phyloP scores from a whole-genome alignment of 2,329 filamentous ascomycete species.

The Juglanconis juglandina region DNA sequence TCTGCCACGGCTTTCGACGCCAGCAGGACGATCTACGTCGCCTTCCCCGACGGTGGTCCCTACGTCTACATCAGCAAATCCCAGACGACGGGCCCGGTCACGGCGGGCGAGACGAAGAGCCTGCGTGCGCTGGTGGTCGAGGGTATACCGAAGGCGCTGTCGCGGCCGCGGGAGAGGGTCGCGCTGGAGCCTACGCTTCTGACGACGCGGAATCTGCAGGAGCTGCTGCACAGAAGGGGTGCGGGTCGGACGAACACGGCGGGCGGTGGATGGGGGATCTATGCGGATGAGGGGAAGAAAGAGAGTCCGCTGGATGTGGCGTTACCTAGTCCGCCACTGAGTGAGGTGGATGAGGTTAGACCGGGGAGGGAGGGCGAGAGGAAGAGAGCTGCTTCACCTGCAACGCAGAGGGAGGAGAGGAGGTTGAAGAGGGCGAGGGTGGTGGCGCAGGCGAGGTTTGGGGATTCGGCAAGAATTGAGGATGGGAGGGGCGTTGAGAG shows the following conservation, averaged over 20 bases:
- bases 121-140: conserved; percentile 70
- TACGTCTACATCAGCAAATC: conserved; percentile 65
- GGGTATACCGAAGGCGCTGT: conserved; percentile 79
- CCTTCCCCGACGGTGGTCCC: conserved; percentile 77
- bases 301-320: conserved; percentile 54
- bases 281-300: conserved; percentile 59
- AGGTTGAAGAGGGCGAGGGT: conserved; percentile 56
- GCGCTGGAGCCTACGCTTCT: conserved; percentile 65
- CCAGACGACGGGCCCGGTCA: conserved; percentile 39
- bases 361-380: conserved; percentile 19
- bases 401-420: conserved; percentile 29
- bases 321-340: conserved; percentile 45
- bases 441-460: conserved; percentile 68
- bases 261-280: conserved; percentile 76
- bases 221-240: conserved; percentile 67
- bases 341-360: conserved; percentile 31
- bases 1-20: conserved; percentile 51
- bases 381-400: conserved; percentile 24
- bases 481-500: conserved; percentile 62
- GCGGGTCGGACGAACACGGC: conserved; percentile 67
- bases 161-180: conserved; percentile 69
- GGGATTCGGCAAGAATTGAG: conserved; percentile 50
- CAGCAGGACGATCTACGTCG: conserved; percentile 71
- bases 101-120: conserved; percentile 54
- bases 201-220: conserved; percentile 66